Percentiles rank a stretch among this genome's conserved stretches.
phyloP scores from a whole-genome alignment of 2,329 filamentous ascomycete species.

The Colletotrichum liriopes region DNA sequence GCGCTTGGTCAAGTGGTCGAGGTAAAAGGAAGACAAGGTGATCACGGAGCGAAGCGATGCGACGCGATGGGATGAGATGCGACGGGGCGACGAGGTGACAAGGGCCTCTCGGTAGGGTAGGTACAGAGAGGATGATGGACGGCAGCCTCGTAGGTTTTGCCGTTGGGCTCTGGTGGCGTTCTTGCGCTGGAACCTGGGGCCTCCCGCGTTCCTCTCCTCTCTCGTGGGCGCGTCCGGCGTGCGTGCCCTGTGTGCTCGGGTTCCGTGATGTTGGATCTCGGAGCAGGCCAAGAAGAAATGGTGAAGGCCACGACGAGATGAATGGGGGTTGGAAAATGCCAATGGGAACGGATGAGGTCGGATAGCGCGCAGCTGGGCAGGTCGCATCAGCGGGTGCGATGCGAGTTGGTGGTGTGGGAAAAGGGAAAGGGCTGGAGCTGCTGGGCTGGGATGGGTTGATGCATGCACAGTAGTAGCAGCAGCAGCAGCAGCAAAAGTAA shows the following conservation, averaged over 20 bases:
- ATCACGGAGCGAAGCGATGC: slow-evolving; percentile 21
- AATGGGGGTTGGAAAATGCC: not conserved
- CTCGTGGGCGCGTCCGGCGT: not conserved
- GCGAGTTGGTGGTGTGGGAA: slow-evolving; percentile 22
- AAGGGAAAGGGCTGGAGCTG: slow-evolving; percentile 17
- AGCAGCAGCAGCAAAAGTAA: not conserved
- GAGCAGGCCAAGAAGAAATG: not conserved
- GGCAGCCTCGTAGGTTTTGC: slow-evolving; percentile 15
- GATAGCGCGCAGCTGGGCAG: slow-evolving; percentile 26
- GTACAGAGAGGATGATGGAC: not conserved
- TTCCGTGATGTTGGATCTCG: not conserved
- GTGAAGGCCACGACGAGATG: not conserved
- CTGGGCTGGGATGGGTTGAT: slow-evolving; percentile 25
- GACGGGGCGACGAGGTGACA: not conserved
- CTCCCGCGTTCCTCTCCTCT: not conserved
- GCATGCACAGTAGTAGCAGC: slow-evolving; percentile 21
- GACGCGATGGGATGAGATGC: slow-evolving; percentile 25
- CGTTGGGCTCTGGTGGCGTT: slow-evolving; percentile 4
- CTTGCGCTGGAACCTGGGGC: not conserved
- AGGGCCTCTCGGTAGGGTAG: not conserved
- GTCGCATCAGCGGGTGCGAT: slow-evolving; percentile 35
- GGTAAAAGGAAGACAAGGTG: slow-evolving; percentile 6
- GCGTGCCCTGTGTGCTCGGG: not conserved
- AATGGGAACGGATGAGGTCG: slow-evolving; percentile 22
- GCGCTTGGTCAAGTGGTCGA: not conserved